Evolutionary conservation across 2,329 filamentous ascomycete genomes (phyloP).

Genomic region (Paecilomyces niveus): DNA sequence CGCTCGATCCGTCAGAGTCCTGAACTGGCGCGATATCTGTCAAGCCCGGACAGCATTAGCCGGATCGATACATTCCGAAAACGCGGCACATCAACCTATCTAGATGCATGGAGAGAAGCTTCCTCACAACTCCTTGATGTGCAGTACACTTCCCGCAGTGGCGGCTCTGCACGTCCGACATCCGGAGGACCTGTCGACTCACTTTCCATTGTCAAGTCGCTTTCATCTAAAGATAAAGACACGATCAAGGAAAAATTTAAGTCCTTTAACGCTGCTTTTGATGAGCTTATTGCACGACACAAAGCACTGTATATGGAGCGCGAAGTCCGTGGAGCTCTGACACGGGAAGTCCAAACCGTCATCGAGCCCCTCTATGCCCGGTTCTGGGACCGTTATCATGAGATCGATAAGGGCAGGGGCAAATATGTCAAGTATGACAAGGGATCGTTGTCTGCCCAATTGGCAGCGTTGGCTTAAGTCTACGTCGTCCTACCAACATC

Average conservation of each 20-base stretch:
- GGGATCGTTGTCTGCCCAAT: constrained; percentile 59
- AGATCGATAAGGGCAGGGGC: constrained; percentile 94
- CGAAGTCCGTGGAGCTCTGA: constrained; percentile 74
- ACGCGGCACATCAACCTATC: constrained; percentile 72
- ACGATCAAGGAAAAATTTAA: constrained; percentile 94
- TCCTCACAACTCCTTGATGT: constrained; percentile 81
- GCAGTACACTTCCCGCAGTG: constrained; percentile 73
- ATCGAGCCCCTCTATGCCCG: constrained; percentile 90
- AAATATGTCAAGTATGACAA: constrained; percentile 99
- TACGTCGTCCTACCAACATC: neutral
- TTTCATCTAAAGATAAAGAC: constrained; percentile 88
- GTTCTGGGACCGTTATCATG: constrained; percentile 96
- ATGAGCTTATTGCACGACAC: constrained; percentile 77
- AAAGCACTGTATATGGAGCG: constrained; percentile 82
- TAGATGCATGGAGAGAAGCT: constrained; percentile 81
- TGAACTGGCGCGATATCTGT: constrained; percentile 66
- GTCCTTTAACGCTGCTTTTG: constrained; percentile 82
- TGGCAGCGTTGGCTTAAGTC: constrained; percentile 38
- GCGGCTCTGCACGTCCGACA: constrained; percentile 53
- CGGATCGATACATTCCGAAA: constrained; percentile 81
- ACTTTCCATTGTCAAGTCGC: constrained; percentile 70
- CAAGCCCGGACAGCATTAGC: constrained; percentile 52
- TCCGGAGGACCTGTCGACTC: constrained; percentile 65
- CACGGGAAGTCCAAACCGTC: constrained; percentile 79
- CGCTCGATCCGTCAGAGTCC: constrained; percentile 70